A percentile compares a stretch with the other conserved stretches of the same genome.
Evolutionary conservation across 2,329 filamentous ascomycete species (phyloP).

Genomic region (Fusarium verticillioides): DNA sequence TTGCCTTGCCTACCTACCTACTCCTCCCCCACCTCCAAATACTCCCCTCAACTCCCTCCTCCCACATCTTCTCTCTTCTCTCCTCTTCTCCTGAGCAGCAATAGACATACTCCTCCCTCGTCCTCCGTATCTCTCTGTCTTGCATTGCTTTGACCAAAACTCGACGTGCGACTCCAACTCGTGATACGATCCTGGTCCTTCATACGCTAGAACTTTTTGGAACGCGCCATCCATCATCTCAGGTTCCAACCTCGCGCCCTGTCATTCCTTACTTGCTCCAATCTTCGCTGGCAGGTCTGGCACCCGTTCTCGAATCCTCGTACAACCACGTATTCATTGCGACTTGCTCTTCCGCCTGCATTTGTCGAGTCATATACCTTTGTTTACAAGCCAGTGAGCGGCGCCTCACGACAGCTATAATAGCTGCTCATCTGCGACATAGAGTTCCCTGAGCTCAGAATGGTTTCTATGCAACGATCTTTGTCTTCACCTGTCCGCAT

Average conservation of each 20-base stretch:
- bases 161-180: slow-evolving; percentile 33
- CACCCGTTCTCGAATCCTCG: slow-evolving; percentile 19
- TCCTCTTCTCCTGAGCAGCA: slow-evolving; percentile 15
- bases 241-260: slow-evolving; percentile 28
- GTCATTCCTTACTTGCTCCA: slow-evolving; percentile 29
- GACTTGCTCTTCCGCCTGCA: slow-evolving; percentile 7
- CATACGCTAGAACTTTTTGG: slow-evolving; percentile 22
- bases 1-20: slow-evolving; percentile 2
- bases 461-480: slow-evolving; percentile 72
- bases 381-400: slow-evolving; percentile 39
- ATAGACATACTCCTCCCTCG: slow-evolving; percentile 17
- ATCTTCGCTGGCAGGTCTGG: slow-evolving; percentile 38
- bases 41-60: slow-evolving; percentile 23
- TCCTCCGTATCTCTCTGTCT: slow-evolving; percentile 16
- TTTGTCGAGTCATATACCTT: slow-evolving; percentile 16
- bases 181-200: slow-evolving; percentile 32
- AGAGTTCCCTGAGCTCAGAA: slow-evolving; percentile 58
- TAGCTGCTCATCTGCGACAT: slow-evolving; percentile 50
- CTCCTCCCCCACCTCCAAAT: slow-evolving; percentile 31
- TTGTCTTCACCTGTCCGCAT: slow-evolving; percentile 71
- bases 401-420: slow-evolving; percentile 45
- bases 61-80: slow-evolving; percentile 25
- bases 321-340: slow-evolving; percentile 19
- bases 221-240: slow-evolving; percentile 26
- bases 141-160: slow-evolving; percentile 20